phyloP scores from a whole-genome alignment of 495 filamentous ascomycete species.

The Penicillium diatomitis region DNA sequence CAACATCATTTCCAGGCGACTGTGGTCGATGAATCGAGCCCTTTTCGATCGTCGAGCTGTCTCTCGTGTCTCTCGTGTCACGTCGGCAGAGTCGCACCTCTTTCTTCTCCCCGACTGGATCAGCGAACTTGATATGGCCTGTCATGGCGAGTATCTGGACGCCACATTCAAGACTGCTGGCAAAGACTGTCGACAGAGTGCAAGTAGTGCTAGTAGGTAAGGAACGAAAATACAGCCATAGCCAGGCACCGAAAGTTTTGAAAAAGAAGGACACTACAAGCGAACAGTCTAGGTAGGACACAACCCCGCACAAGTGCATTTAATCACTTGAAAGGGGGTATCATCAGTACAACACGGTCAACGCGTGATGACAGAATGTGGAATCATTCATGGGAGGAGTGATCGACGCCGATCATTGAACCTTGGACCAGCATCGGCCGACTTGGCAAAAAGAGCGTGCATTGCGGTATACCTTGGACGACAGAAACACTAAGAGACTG shows the following conservation, averaged over 20 bases:
- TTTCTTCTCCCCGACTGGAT: constrained; percentile 10
- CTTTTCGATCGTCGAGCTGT: constrained; percentile 10
- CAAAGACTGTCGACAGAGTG: constrained; percentile 9
- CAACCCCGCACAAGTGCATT: constrained; percentile 20
- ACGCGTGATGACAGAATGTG: constrained; percentile 28
- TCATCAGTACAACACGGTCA: constrained; percentile 20
- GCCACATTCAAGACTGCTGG: constrained; percentile 1
- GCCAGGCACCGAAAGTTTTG: constrained; percentile 7
- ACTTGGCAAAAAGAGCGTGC: constrained; percentile 9
- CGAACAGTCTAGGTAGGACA: constrained; percentile 10
- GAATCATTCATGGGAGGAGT: constrained; percentile 13
- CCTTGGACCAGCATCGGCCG: constrained; percentile 9
- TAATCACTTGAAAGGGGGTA: constrained; percentile 6
- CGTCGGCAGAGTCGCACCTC: not conserved
- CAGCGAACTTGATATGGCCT: constrained; percentile 16
- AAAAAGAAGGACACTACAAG: constrained; percentile 7
- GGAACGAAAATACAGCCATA: constrained; percentile 11
- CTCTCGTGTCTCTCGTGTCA: constrained; percentile 1
- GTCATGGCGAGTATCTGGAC: constrained; percentile 10
- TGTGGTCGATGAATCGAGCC: constrained; percentile 14
- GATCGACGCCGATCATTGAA: constrained; percentile 25
- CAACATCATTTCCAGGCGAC: constrained; percentile 20
- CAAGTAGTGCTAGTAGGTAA: not conserved
- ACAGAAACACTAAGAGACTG: no score
- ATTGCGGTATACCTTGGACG: no score